A percentile compares a stretch with the other conserved stretches of the same genome.
phyloP scores from a whole-genome alignment of 495 filamentous ascomycete genomes.

The Neurospora sp. region DNA sequence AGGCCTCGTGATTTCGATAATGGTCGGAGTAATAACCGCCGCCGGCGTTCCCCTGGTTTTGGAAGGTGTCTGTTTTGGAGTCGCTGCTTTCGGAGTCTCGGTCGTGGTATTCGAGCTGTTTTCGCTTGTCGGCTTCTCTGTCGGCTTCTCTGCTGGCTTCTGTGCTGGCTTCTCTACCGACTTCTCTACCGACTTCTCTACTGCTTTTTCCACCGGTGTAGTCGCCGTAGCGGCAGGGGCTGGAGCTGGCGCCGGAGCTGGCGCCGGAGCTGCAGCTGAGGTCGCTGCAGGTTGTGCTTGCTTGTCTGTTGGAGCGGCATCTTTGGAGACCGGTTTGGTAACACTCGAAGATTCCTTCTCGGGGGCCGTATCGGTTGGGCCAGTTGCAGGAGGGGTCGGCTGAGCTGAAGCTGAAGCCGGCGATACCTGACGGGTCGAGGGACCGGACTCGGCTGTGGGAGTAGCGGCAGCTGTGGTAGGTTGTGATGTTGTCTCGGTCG shows the following conservation, averaged over 20 bases:
- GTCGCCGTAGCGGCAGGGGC: background rate
- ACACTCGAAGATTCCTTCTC: background rate
- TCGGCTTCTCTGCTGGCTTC: background rate
- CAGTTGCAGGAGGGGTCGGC: background rate
- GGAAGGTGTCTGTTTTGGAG: background rate
- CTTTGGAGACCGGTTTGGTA: background rate
- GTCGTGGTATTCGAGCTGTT: background rate
- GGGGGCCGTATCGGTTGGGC: background rate
- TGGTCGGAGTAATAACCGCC: background rate
- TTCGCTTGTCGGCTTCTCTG: background rate
- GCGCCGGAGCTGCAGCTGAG: background rate
- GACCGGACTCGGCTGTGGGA: background rate
- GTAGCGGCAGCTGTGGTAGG: background rate
- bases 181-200: background rate
- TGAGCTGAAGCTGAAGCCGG: background rate
- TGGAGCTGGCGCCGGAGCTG: background rate
- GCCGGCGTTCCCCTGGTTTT: background rate
- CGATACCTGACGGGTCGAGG: background rate
- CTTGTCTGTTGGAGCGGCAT: background rate
- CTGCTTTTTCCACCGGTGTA: background rate
- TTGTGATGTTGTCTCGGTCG: background rate
- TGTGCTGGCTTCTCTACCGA: background rate
- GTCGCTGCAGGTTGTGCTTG: background rate
- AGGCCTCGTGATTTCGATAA: background rate
- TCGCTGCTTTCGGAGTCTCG: background rate